Evolutionary conservation across 2,329 filamentous ascomycete genomes (phyloP).

Genomic region (Didymella keratinophila): DNA sequence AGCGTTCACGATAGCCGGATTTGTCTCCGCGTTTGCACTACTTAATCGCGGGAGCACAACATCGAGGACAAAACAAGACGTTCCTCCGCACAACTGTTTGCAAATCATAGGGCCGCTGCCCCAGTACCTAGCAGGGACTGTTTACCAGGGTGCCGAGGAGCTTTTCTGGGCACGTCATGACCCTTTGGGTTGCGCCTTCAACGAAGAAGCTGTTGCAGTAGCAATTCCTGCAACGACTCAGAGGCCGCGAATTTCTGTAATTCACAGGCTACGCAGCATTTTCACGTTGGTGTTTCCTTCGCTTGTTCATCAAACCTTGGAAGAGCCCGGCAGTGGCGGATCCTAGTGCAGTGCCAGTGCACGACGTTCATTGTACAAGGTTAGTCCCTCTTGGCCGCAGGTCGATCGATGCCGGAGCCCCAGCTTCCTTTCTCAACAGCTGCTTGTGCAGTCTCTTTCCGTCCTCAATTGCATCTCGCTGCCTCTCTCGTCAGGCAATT

Average conservation of each 20-base stretch:
- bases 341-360: conserved; percentile 16
- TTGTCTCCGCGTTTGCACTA: conserved; percentile 23
- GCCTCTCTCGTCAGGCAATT: conserved; percentile 24
- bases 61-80: conserved; percentile 18
- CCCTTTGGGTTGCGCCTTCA: conserved; percentile 4
- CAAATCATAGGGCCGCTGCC: conserved; percentile 21
- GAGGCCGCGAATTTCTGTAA: conserved; percentile 1
- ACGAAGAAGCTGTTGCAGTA: conserved; percentile 2
- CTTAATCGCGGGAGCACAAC: conserved; percentile 23
- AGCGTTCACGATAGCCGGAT: conserved; percentile 22
- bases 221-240: conserved; percentile 4
- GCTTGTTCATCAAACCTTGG: conserved; percentile 7
- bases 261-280: background rate
- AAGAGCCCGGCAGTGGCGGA: conserved; percentile 18
- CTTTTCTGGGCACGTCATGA: conserved; percentile 18
- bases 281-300: conserved; percentile 2
- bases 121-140: conserved; percentile 10
- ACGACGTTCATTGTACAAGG: conserved; percentile 20
- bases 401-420: conserved; percentile 23
- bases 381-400: conserved; percentile 24
- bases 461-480: conserved; percentile 22
- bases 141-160: conserved; percentile 2
- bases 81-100: conserved; percentile 24
- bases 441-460: conserved; percentile 16
- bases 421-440: conserved; percentile 38